These are phyloP conservation scores for Eucalyptus erythrocorys DNA, from an alignment of 345 rosid genomes.

Conservation along the genomic window DNA sequence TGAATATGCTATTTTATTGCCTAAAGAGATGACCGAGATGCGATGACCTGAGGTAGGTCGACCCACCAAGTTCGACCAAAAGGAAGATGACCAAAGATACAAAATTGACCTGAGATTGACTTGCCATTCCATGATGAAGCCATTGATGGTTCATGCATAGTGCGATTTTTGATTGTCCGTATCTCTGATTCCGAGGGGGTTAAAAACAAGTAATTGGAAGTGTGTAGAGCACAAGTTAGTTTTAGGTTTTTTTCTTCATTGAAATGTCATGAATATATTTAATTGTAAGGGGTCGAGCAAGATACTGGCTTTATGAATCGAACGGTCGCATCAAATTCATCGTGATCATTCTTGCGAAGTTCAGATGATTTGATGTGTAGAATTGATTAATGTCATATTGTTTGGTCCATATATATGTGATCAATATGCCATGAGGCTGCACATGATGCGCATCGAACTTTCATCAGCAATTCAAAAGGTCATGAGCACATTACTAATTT, in stretches of 20 bases:
- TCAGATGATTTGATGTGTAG: neutral
- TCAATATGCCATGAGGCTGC: neutral
- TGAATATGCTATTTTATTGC: neutral
- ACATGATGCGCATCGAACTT: neutral
- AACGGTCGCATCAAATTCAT: neutral
- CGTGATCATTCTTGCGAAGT: neutral
- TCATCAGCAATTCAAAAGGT: neutral
- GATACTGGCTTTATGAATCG: neutral
- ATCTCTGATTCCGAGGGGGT: neutral
- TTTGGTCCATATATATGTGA: neutral
- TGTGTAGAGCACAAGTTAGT: neutral
- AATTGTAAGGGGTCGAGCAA: neutral
- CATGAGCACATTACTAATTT: neutral
- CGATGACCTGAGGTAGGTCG: neutral
- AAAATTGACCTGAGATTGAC: neutral
- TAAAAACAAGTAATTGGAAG: neutral
- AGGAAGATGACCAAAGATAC: neutral
- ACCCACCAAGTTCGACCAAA: neutral
- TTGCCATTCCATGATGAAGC: neutral
- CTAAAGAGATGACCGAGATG: neutral
- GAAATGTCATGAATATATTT: neutral
- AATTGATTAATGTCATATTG: neutral
- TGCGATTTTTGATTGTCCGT: neutral
- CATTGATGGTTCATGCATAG: neutral
- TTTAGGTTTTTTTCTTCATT: neutral